Evolutionary conservation across 1,139 yeast genomes (phyloP), one percentile per base, ranked within the genome.

Genomic region (Nadsonia starkeyi-henricii): DNA sequence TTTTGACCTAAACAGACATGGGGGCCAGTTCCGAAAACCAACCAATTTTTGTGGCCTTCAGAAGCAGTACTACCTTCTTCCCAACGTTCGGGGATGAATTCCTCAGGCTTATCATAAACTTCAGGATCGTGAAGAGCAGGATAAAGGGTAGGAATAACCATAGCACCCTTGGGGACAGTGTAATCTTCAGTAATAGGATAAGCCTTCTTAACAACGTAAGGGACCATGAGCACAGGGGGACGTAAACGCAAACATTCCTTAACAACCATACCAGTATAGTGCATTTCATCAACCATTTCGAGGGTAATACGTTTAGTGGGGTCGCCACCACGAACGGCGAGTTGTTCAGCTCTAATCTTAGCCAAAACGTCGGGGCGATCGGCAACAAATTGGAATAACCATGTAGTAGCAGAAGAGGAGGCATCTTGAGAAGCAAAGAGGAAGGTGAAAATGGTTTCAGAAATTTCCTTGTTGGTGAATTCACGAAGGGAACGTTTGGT

Each of bases 391-490:
- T 91, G 98, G 78, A 89, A 91, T 62, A 91, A 75, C 98, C 98
- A 91, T 67, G 97, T 89, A 55, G 96, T 94, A 58, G 94, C 81
- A n/a, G 96, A 85, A 2, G 96, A 86, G 7, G 96, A 84, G 33
- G 98, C 98, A 68, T 91, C 98, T 70, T 91, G 98, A 9, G 96
- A 84, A 26, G 98, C 98, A 67, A 91, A 91, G 65, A 91, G 73
- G 67, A 91, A 91, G 20, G 98, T 91, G 74, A 91, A 91, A 56
- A 91, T 78, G 49, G 95, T 95, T 71, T 91, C 97, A 36, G 96
- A 85, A 58, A 91, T 89, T 67, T 91, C 98, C 65, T 74, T 81
- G 70, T 89, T 80, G 54, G 91, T 69, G 70, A 91, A 91, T 55
- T 84, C 91, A 64, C 97, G 81, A 56, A 86, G 77, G 55, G 77